Base-by-base conservation (phyloP, 148 eudicot species). In the Rhododendron vialii region DNA sequence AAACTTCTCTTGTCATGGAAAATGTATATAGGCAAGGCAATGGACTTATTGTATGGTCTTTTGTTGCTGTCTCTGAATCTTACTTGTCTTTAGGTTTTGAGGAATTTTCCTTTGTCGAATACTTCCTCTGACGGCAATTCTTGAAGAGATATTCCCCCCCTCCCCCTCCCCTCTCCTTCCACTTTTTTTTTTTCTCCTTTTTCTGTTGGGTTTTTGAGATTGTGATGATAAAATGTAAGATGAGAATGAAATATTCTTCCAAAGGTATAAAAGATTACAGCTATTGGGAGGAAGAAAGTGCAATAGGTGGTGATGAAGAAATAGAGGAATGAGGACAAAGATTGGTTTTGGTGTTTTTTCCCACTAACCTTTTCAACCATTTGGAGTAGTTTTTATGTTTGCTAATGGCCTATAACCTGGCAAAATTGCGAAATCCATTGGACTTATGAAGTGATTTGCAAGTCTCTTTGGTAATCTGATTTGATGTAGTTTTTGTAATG, bases 231-330 rank as follows among this genome's bases (percentile, higher is more conserved):
- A 5, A 2, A 28, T 20, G 75, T 51, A 59, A 78, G 43, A 43
- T 53, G 50, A 78, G 84, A 51, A 12, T 86, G 86, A 67, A 84
- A 86, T 88, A 83, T 85, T 65, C 85, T 88, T 83, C 53, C 18
- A 38, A 78, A 59, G 57, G 47, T 5, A 69, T 38, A 69, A 83
- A 83, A 6, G 33, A 55, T 55, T 36, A 69, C 59, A 48, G 30
- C 61, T 83, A 55, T 18, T 43, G 59, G n/a, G 48, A 33, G 20
- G 26, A 33, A 76, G 18, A 24, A n/a, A 24, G 38, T 3, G 41
- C 65, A 43, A 24, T 36, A 8, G 20, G 20, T 30, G 74, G 20
- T 38, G 50, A 82, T 12, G 53, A n/a, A 11, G 59, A 85, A 51
- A 82, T 75, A 82, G 48, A 33, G 20, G 36, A 61, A 82, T 38